Base-by-base conservation (phyloP, 768 basidiomycete species). In the Sporobolomyces pararoseus region DNA sequence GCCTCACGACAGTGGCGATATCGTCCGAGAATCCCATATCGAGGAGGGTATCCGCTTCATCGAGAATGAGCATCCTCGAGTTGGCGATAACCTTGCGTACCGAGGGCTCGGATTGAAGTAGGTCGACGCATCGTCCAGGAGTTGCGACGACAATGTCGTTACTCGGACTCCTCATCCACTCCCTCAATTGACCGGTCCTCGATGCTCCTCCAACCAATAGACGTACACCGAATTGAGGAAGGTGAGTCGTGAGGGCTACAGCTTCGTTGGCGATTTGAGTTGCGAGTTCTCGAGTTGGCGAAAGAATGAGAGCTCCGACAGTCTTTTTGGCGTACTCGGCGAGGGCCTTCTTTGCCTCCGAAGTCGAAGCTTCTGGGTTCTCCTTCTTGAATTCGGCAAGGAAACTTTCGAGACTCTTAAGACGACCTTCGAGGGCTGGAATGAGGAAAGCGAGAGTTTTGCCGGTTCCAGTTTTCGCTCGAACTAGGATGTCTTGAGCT, bases 381-480 rank as follows among this genome's bases (percentile, higher is more conserved):
- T 77, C 77, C 23, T 9, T 10, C 69, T 71, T 63, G 64, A 32
- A 65, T 7, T 49, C 54, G n/a, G 54, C 65, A 51, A 73, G 65
- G 68, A 73, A 73, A 7, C 61, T 35, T 39, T 74, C 69, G 60
- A 74, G 66, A 13, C 35, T 37, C 49, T 42, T 29, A 7, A 74
- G 50, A 21, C 94, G 35, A 77, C 79, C 31, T 14, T 81, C 82
- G 68, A 98, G 84, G 16, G 91, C 83, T 1, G 96, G 94, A 21
- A 96, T 81, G 14, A 96, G 83, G 80, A 97, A 99, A 0, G 92
- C 86, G 7, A 99, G 83, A 0, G 96, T 99, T 82, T 99, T 99
- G 70, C 96, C 96, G 14, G 91, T 95, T 57, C 96, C 96, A 12
- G 96, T 99, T 3, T 95, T 95, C 0, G 96, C 96, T 21, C 98